These are phyloP conservation scores for Tylopilus sp. DNA, from an alignment of 768 basidiomycete species.

Conservation along the genomic window DNA sequence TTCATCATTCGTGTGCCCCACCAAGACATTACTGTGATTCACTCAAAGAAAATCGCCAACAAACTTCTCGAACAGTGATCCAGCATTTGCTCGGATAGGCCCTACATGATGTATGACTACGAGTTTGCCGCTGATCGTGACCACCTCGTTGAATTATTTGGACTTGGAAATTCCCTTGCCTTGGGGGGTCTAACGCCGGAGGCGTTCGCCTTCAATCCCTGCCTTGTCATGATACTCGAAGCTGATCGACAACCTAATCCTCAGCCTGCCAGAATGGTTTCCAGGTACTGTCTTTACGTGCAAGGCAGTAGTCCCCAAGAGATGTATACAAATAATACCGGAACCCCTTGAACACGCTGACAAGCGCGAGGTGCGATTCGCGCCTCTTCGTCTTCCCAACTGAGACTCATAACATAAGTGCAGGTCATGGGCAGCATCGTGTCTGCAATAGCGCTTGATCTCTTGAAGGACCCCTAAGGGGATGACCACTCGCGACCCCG, in stretches of 20 bases:
- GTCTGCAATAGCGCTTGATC: constrained; percentile 13
- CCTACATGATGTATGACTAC: constrained; percentile 38
- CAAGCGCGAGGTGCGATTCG: constrained; percentile 9
- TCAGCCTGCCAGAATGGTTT: constrained; percentile 22
- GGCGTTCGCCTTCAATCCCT: constrained; percentile 5
- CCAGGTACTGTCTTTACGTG: constrained; percentile 27
- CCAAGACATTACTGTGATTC: constrained; percentile 23
- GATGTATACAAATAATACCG: constrained; percentile 10
- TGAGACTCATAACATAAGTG: background rate
- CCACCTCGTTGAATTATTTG: constrained; percentile 36
- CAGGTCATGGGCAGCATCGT: constrained; percentile 12
- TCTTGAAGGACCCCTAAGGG: background rate
- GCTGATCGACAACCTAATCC: constrained; percentile 11
- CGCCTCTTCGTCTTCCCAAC: background rate
- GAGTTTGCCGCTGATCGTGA: constrained; percentile 33
- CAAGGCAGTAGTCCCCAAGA: constrained; percentile 9
- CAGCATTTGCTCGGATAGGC: constrained; percentile 28
- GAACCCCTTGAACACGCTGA: constrained; percentile 15
- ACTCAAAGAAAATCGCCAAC: constrained; percentile 24
- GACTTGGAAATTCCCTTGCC: constrained; percentile 26
- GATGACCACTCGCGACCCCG: constrained; percentile 11
- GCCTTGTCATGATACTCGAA: too few species aligned
- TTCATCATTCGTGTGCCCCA: constrained; percentile 21
- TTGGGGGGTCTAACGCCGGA: constrained; percentile 18
- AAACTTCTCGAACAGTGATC: constrained; percentile 30